phyloP scores from a whole-genome alignment of 164 flowering plant genomes.

The Paratinospora sagittata region DNA sequence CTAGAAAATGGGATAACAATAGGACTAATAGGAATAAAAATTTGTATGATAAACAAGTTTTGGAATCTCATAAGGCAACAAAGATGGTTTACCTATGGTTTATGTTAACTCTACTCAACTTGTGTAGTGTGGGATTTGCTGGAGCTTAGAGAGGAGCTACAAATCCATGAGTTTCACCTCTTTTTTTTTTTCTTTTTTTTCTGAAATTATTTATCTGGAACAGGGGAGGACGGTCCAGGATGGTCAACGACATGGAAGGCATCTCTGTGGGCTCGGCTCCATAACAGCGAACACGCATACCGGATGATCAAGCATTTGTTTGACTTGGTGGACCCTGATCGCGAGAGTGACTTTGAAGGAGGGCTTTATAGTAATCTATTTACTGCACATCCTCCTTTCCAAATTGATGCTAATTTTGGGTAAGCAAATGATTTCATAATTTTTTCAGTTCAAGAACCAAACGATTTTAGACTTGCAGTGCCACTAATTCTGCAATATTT shows the following conservation, averaged over 20 bases:
- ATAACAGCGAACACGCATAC: constrained; percentile 69
- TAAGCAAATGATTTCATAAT: constrained; percentile 22
- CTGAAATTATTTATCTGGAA: too few species aligned
- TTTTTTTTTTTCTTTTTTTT: too few species aligned
- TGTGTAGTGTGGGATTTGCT: background rate
- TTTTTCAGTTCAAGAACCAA: background rate
- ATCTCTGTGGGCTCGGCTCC: constrained; percentile 82
- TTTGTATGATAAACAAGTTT: too few species aligned
- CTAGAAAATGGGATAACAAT: background rate
- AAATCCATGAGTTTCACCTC: background rate
- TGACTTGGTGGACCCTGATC: constrained; percentile 70
- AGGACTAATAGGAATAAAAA: too few species aligned
- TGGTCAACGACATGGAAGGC: constrained; percentile 95
- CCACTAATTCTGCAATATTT: background rate
- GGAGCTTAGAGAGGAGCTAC: background rate
- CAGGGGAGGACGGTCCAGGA: constrained; percentile 97
- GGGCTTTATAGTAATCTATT: constrained; percentile 90
- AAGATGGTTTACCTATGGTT: background rate
- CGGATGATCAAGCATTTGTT: constrained; percentile 76
- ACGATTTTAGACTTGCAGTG: background rate
- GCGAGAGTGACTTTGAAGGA: constrained; percentile 59
- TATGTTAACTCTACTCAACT: background rate
- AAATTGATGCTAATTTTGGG: constrained; percentile 90
- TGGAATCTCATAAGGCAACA: too few species aligned
- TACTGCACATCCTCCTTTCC: constrained; percentile 91